phyloP scores from a whole-genome alignment of 2,329 filamentous ascomycete genomes.

The Talaromyces islandicus region DNA sequence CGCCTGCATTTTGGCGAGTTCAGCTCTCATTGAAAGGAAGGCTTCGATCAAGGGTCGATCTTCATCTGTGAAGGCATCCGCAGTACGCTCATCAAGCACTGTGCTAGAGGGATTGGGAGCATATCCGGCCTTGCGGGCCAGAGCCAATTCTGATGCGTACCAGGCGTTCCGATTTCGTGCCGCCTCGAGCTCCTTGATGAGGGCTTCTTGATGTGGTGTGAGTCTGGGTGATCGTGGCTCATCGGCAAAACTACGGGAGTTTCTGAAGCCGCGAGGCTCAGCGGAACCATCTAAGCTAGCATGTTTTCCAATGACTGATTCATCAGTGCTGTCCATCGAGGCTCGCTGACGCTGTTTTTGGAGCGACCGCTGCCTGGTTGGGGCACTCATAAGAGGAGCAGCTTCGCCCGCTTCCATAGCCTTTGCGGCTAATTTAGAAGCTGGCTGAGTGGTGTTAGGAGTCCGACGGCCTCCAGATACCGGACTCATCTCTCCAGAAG shows the following conservation, averaged over 20 bases:
- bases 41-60: conserved; percentile 90
- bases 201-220: conserved; percentile 49
- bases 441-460: conserved; percentile 46
- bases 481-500: conserved; percentile 43
- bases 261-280: conserved; percentile 32
- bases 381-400: conserved; percentile 37
- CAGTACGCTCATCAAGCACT: conserved; percentile 66
- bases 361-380: conserved; percentile 45
- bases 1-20: conserved; percentile 81
- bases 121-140: conserved; percentile 88
- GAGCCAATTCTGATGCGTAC: conserved; percentile 90
- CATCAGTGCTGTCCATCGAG: conserved; percentile 63
- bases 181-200: conserved; percentile 81
- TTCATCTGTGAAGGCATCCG: conserved; percentile 82
- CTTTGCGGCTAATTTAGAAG: conserved; percentile 35
- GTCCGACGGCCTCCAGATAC: conserved; percentile 58
- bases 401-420: conserved; percentile 44
- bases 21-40: conserved; percentile 80
- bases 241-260: conserved; percentile 35
- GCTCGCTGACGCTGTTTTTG: conserved; percentile 56
- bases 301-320: conserved; percentile 44
- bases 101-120: conserved; percentile 64
- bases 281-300: conserved; percentile 34
- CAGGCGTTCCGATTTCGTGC: conserved; percentile 85
- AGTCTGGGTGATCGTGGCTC: conserved; percentile 41